A percentile compares a stretch with the other conserved stretches of the same genome.
Conservation (phyloP, 495 filamentous ascomycete genomes). For the Daldinia caldariorum region DNA sequence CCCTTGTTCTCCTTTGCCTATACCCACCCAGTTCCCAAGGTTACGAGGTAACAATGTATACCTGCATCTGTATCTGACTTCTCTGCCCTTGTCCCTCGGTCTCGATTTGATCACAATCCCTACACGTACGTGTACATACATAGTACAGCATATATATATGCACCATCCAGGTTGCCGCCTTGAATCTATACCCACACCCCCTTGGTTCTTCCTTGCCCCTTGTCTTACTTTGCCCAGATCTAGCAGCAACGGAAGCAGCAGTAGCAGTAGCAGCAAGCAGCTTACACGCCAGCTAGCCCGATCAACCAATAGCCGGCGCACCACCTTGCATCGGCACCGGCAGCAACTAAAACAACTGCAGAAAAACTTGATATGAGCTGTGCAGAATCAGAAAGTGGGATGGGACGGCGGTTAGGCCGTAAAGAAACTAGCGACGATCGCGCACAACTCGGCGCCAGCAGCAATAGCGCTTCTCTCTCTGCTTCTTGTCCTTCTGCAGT, state of each 20-base stretch:
- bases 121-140: slow-evolving; percentile 4
- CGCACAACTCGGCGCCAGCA: slow-evolving; percentile 7
- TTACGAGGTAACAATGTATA: background rate
- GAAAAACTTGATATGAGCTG: slow-evolving; percentile 20
- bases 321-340: slow-evolving; percentile 22
- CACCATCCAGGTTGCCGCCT: slow-evolving; percentile 12
- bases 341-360: slow-evolving; percentile 3
- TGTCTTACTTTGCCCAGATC: slow-evolving; percentile 25
- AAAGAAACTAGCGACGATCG: slow-evolving; percentile 7
- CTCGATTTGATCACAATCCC: slow-evolving; percentile 7
- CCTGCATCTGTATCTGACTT: background rate
- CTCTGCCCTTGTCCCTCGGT: background rate
- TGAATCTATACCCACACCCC: slow-evolving; percentile 16
- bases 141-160: background rate
- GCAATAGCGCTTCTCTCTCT: background rate
- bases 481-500: background rate
- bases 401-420: slow-evolving; percentile 29
- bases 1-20: background rate
- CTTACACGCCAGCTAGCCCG: slow-evolving; percentile 1
- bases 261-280: background rate
- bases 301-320: slow-evolving; percentile 3
- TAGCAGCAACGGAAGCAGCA: background rate
- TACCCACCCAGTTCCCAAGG: background rate
- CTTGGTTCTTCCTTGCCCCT: slow-evolving; percentile 16
- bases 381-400: slow-evolving; percentile 28